These are phyloP conservation scores for Helicocarpus griseus DNA, from an alignment of 2,329 filamentous ascomycete genomes.

Conservation along the genomic window DNA sequence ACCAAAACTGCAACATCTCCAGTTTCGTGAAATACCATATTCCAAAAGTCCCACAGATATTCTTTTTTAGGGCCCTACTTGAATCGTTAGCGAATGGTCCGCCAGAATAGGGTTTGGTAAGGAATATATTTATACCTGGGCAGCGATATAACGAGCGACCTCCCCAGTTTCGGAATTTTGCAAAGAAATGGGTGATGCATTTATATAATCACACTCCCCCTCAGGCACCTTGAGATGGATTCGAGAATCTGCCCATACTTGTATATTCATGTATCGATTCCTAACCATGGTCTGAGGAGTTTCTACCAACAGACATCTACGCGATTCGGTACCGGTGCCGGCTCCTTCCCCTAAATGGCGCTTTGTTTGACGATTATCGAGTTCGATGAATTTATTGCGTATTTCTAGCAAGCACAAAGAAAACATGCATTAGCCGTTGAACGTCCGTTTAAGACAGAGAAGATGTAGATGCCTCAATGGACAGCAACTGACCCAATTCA, in stretches of 20 bases:
- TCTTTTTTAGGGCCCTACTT: conserved; percentile 63
- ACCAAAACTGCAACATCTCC: conserved; percentile 69
- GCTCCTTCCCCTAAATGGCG: not conserved
- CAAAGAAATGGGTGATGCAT: conserved; percentile 63
- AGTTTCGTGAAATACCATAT: conserved; percentile 86
- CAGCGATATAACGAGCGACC: conserved; percentile 68
- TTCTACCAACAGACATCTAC: conserved; percentile 50
- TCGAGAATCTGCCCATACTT: conserved; percentile 80
- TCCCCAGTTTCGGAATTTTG: conserved; percentile 39
- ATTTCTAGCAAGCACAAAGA: conserved; percentile 38
- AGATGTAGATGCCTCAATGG: not conserved
- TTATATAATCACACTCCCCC: conserved; percentile 67
- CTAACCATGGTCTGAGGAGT: conserved; percentile 49
- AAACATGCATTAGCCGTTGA: conserved; percentile 4
- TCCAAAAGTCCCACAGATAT: conserved; percentile 77
- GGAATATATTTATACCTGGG: conserved; percentile 47
- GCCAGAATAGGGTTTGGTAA: not conserved
- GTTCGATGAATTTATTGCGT: conserved; percentile 49
- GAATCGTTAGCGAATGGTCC: not conserved
- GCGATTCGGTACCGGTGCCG: conserved; percentile 32
- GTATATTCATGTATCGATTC: conserved; percentile 84
- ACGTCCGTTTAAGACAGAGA: not conserved
- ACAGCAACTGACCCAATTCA: conserved; percentile 24
- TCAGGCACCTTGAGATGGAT: conserved; percentile 70
- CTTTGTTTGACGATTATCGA: conserved; percentile 49